Evolutionary conservation across 129 eudicot species (phyloP), one percentile per base, ranked within the genome.

Genomic region (Ambrosia artemisiifolia): DNA sequence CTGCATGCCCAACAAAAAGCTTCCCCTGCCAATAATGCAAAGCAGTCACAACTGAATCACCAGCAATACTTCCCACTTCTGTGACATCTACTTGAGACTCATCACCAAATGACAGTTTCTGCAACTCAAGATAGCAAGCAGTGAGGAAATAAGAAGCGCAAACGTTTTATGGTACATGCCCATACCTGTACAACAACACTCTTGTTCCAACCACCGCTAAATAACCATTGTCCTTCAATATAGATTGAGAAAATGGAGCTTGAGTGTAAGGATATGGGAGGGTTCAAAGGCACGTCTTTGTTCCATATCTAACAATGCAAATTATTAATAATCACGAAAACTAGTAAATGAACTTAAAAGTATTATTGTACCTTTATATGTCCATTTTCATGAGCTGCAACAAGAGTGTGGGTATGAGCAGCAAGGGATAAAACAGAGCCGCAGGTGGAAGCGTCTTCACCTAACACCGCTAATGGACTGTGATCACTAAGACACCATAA

Each of bases 181-280:
- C 44, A 40, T 79, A 89, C 96, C 91, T 87, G 96, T 53, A 85
- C 80, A 30, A 46, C 73, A 38, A 93, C 78, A 56, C 72, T 85
- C 79, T 85, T 87, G 82, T 88, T 85, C 95, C 92, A 87, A 44
- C 98, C 96, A 56, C 98, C 98, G 5, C 88, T 85, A 77, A 93
- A 89, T 44, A 93, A 63, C 95, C 91, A 89, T 67, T 76, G 81
- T 33, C 83, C 89, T 43, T 89, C 85, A 87, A 83, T 85, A 81
- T 64, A 48, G 57, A 85, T 77, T 9, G 98, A 74, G 64, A 93
- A 87, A 40, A 87, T 71, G 51, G 92, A 88, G 72, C 88, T 88
- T 17, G 81, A 78, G 67, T 89, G 90, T 63, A 72, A 66, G 9
- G 82, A 49, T 60, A 67, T 55, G 10, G 95, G 78, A 69, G 95